Conservation (phyloP, 495 filamentous ascomycete species). For the Aspergillus olivimuriae region DNA sequence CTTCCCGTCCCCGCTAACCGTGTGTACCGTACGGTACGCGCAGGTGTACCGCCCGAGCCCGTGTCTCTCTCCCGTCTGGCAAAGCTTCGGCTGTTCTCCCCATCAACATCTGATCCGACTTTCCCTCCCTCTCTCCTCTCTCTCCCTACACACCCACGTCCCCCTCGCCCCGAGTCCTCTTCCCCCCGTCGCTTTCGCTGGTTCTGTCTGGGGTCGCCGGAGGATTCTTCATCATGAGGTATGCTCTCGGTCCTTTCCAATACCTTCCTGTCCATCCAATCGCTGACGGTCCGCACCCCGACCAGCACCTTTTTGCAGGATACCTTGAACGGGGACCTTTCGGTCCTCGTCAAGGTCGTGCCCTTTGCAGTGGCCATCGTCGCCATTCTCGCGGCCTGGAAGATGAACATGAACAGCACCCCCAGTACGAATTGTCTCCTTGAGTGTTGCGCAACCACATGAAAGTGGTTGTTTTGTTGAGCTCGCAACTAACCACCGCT, state of each 20-base stretch:
- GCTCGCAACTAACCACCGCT: not conserved
- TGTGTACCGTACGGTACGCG: no score
- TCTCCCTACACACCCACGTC: constrained; percentile 4
- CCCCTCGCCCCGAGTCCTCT: constrained; percentile 1
- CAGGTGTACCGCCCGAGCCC: no score
- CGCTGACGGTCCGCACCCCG: not conserved
- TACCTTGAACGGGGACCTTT: not conserved
- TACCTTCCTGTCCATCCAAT: no score
- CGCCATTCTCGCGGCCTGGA: not conserved
- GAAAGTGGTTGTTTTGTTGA: no score
- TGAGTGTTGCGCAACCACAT: no score
- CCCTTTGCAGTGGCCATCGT: not conserved
- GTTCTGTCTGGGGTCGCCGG: not conserved
- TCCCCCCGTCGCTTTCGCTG: not conserved
- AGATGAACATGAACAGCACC: not conserved
- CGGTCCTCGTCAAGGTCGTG: not conserved
- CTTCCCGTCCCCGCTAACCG: no score
- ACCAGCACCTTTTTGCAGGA: not conserved
- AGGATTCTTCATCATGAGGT: not conserved
- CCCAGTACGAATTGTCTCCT: not conserved
- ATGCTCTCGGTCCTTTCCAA: not conserved
- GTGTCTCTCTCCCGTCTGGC: no score
- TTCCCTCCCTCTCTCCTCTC: constrained; percentile 5
- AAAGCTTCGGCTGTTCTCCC: not conserved
- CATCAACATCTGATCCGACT: not conserved